These are phyloP conservation scores for Beauveria asiatica DNA, from an alignment of 2,329 filamentous ascomycete species.

Conservation along the genomic window DNA sequence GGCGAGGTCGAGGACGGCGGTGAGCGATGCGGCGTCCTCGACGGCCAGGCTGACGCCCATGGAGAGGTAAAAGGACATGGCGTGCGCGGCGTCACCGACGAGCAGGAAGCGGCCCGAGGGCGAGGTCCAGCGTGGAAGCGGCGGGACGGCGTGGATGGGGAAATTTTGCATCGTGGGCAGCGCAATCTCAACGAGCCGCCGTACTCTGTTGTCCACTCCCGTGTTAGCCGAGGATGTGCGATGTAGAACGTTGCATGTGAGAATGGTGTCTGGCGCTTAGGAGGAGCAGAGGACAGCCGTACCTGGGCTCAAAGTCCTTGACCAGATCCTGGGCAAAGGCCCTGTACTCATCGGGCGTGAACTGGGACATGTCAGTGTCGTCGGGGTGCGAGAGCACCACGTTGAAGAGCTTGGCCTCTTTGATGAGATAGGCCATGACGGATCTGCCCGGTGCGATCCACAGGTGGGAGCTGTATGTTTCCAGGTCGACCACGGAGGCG, in stretches of 20 bases:
- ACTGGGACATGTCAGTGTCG: constrained; percentile 13
- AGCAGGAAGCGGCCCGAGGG: constrained; percentile 13
- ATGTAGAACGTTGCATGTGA: too few relatives aligned
- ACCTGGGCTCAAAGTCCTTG: constrained; percentile 7
- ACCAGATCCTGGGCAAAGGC: constrained; percentile 4
- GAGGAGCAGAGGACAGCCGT: not conserved
- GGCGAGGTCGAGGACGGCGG: constrained; percentile 9
- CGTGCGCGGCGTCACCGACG: constrained; percentile 15
- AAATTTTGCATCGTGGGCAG: constrained; percentile 14
- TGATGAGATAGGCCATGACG: constrained; percentile 36
- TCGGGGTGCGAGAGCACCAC: constrained; percentile 35
- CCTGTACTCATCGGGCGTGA: constrained; percentile 8
- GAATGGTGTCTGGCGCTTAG: too few relatives aligned
- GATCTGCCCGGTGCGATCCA: constrained; percentile 32
- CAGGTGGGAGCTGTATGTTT: constrained; percentile 13
- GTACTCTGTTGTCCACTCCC: constrained; percentile 1
- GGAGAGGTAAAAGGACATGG: constrained; percentile 16
- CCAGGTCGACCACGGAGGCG: constrained; percentile 25
- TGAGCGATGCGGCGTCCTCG: constrained; percentile 15
- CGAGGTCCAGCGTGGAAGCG: constrained; percentile 12
- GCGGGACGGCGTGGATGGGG: constrained; percentile 14
- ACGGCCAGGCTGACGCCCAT: constrained; percentile 17
- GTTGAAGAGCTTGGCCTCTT: constrained; percentile 31
- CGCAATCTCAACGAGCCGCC: constrained; percentile 7
- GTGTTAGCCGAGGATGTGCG: too few relatives aligned